phyloP scores from a whole-genome alignment of 2,329 filamentous ascomycete species.

The Diplodia mutila region DNA sequence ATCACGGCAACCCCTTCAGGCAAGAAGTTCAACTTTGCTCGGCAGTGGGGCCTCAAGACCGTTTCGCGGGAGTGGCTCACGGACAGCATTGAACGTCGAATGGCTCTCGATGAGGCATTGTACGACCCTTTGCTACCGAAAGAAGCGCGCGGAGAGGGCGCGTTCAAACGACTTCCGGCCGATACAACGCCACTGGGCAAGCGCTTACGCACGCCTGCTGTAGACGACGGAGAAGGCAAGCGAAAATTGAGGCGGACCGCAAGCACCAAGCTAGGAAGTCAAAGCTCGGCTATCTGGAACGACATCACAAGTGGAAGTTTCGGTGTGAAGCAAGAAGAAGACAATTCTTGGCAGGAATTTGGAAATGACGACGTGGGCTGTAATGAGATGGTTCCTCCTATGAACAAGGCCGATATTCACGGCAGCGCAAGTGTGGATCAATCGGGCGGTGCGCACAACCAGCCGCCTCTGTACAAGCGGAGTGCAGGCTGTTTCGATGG shows the following conservation, averaged over 20 bases:
- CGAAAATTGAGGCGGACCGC: constrained; percentile 87
- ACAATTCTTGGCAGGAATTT: constrained; percentile 42
- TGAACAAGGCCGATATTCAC: neutral
- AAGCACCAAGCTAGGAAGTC: constrained; percentile 78
- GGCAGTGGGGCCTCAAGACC: constrained; percentile 76
- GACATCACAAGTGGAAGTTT: constrained; percentile 68
- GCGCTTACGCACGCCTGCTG: constrained; percentile 35
- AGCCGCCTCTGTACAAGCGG: neutral
- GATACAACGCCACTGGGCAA: constrained; percentile 47
- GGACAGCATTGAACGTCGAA: constrained; percentile 80
- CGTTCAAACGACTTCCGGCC: constrained; percentile 61
- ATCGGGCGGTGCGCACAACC: neutral
- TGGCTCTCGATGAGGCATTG: constrained; percentile 85
- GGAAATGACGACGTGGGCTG: constrained; percentile 28
- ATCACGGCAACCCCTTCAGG: constrained; percentile 79
- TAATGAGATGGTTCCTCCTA: constrained; percentile 24
- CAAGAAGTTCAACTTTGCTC: constrained; percentile 89
- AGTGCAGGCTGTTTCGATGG: constrained; percentile 39
- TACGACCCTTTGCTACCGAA: constrained; percentile 75
- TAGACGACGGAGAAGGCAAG: constrained; percentile 56
- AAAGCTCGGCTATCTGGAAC: constrained; percentile 85
- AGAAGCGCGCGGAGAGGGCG: constrained; percentile 75
- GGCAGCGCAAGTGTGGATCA: constrained; percentile 27
- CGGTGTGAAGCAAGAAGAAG: constrained; percentile 33
- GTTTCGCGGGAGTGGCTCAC: constrained; percentile 85